Evolutionary conservation across 208 protist species (phyloP).

Genomic region (Trichomonas vaginalis): DNA sequence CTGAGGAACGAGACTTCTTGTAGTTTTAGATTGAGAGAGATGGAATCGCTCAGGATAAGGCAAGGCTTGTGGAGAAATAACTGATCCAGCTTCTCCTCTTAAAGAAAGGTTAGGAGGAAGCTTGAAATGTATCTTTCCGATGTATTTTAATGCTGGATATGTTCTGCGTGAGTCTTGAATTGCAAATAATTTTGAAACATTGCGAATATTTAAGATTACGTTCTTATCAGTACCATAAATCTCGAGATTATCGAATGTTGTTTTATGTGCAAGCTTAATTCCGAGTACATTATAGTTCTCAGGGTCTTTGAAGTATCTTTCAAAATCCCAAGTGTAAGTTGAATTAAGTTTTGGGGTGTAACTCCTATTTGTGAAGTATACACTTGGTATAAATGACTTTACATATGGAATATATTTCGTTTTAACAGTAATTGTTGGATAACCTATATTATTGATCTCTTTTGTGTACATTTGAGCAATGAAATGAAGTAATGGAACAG

Average conservation of each 20-base stretch:
- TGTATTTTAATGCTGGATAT: neutral
- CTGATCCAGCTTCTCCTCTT: neutral
- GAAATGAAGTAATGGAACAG: neutral
- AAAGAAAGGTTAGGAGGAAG: neutral
- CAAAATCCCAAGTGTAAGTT: neutral
- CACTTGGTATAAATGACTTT: neutral
- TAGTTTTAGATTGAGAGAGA: neutral
- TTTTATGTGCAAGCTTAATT: neutral
- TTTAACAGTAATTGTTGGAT: neutral
- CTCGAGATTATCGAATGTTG: neutral
- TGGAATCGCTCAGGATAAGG: neutral
- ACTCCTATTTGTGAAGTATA: neutral
- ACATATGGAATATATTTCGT: neutral
- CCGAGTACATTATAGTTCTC: neutral
- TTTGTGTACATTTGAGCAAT: neutral
- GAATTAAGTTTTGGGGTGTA: too few relatives aligned
- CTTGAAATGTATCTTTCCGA: neutral
- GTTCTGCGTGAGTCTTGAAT: neutral
- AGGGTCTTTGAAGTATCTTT: neutral
- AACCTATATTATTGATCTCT: neutral
- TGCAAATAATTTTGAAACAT: neutral
- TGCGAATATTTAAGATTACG: neutral
- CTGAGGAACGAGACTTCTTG: neutral
- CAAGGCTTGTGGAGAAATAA: neutral
- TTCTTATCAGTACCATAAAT: neutral